Percentiles rank a stretch among this genome's conserved stretches.
These are phyloP conservation scores for Nicotiana obtusifolia DNA, from an alignment of 257 asterid genomes.

Conservation along the genomic window DNA sequence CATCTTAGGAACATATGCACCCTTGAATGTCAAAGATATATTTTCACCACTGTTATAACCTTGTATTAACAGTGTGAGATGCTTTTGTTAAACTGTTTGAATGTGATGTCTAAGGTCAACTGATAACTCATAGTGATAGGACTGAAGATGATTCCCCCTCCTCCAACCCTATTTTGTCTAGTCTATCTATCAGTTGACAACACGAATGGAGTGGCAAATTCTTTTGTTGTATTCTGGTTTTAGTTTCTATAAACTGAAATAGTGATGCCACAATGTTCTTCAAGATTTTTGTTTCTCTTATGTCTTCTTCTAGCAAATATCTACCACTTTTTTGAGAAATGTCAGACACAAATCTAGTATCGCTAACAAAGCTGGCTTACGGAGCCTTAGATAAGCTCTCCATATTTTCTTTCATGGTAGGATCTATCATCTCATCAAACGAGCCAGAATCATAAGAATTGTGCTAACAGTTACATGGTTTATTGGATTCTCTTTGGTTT, in stretches of 20 bases:
- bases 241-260: neutral
- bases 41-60: neutral
- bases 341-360: neutral
- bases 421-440: neutral
- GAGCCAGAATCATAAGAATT: neutral
- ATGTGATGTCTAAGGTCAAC: neutral
- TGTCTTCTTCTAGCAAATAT: neutral
- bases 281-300: neutral
- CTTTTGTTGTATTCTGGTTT: neutral
- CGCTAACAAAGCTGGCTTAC: neutral
- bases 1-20: neutral
- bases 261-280: neutral
- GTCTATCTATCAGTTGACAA: neutral
- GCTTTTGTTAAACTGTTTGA: neutral
- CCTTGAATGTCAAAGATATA: neutral
- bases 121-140: neutral
- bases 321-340: neutral
- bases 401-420: neutral
- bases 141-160: neutral
- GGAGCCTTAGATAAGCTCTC: neutral
- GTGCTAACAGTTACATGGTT: neutral
- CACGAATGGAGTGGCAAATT: neutral
- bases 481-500: neutral
- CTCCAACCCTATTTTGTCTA: neutral
- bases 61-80: neutral